Base-by-base conservation (phyloP, 139 green algal species). In the Chlorella ohadii region DNA sequence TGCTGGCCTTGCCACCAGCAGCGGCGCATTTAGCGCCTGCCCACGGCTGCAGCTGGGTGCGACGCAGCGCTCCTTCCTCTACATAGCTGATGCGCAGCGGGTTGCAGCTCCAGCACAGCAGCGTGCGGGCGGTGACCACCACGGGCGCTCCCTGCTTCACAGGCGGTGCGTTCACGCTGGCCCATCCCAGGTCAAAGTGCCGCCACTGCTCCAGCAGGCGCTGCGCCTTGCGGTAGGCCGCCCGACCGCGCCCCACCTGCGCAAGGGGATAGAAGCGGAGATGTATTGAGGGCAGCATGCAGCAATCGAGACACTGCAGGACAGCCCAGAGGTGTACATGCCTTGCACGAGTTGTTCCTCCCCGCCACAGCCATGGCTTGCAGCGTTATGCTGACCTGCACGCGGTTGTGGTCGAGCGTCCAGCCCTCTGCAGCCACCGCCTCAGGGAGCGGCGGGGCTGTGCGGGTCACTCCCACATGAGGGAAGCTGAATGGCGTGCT, bases 181-280 rank as follows among this genome's bases (percentile, higher is more conserved):
- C 74, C 86, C 82, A 90, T 4, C 51, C 65, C 20, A 90, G 72
- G 23, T 83, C n/a, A 74, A 90, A 90, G 68, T 90, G 80, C 4
- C 34, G 34, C 86, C 86, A 90, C 25, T 28, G 51, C 63, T 73
- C 28, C 57, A 90, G 65, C 51, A 84, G 44, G 19, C 34, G 5
- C 22, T 41, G 38, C 33, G 75, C 86, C 17, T 38, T 67, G 31
- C 39, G 28, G 80, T 81, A 90, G 4, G 38, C 65, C 1, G 39
- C 39, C 0, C 55, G 31, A 0, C 86, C 86, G 1, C n/a, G 66
- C 23, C 86, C 86, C 68, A 89, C 63, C 73, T 82, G 79, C 34
- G n/a, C 51, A 31, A 16, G 63, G 17, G 36, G 67, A 31, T n/a
- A n/a, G 59, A 9, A 31, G 59, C 59, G 28, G 20, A 66, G 59